These are phyloP conservation scores for Nothomitra cinnamomea DNA, from an alignment of 2,329 filamentous ascomycete species.

Conservation along the genomic window DNA sequence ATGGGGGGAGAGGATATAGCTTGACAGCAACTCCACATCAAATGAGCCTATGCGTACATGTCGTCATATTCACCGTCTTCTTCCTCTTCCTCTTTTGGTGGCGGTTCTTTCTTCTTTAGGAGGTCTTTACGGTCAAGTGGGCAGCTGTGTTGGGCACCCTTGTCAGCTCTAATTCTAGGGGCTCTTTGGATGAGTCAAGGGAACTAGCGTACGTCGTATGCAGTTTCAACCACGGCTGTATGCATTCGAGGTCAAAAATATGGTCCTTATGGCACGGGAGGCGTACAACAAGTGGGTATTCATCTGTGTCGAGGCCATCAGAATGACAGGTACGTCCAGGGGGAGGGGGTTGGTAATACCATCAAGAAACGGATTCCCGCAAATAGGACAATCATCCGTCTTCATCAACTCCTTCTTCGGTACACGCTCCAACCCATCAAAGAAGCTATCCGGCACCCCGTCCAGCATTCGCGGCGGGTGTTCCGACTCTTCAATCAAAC, in stretches of 20 bases:
- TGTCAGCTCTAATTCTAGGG: neutral
- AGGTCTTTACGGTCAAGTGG: slow-evolving; percentile 6
- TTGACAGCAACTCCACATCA: too few species aligned
- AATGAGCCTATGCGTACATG: slow-evolving; percentile 1
- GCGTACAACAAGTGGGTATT: slow-evolving; percentile 45
- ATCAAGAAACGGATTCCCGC: slow-evolving; percentile 42
- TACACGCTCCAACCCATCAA: slow-evolving; percentile 40
- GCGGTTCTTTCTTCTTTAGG: neutral
- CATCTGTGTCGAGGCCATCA: slow-evolving; percentile 22
- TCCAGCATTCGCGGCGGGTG: slow-evolving; percentile 41
- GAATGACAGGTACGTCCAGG: neutral
- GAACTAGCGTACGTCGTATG: slow-evolving; percentile 1
- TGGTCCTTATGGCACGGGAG: slow-evolving; percentile 43
- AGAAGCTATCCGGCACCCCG: slow-evolving; percentile 43
- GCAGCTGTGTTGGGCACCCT: neutral
- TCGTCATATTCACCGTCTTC: slow-evolving; percentile 5
- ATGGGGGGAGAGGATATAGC: too few species aligned
- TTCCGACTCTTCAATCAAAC: slow-evolving; percentile 37
- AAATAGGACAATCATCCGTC: slow-evolving; percentile 40
- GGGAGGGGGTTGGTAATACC: slow-evolving; percentile 19
- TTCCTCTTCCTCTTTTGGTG: neutral
- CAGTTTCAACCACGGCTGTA: slow-evolving; percentile 42
- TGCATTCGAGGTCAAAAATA: slow-evolving; percentile 49
- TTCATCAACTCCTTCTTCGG: slow-evolving; percentile 36
- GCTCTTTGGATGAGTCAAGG: neutral